These are phyloP conservation scores for Nitzschia sp. DNA, from an alignment of 108 stramenopile species.

Conservation along the genomic window DNA sequence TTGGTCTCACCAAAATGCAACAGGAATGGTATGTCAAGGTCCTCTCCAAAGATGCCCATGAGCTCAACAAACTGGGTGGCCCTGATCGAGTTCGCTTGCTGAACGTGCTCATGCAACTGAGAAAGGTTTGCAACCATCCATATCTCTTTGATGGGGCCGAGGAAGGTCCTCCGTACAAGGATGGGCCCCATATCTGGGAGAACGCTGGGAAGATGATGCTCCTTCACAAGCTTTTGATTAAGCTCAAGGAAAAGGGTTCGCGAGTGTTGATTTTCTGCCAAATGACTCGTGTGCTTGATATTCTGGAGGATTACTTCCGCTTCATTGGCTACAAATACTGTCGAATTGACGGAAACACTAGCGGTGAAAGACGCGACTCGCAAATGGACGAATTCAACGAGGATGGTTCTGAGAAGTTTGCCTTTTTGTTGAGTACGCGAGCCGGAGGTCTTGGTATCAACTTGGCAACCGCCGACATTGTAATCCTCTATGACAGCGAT, in stretches of 20 bases:
- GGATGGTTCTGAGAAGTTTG: constrained; percentile 89
- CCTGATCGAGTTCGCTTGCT: constrained; percentile 90
- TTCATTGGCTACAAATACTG: constrained; percentile 86
- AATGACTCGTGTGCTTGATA: constrained; percentile 96
- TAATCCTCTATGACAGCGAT: constrained; percentile 92
- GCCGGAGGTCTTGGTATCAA: constrained; percentile 99
- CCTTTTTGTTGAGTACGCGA: constrained; percentile 96
- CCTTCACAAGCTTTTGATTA: constrained; percentile 91
- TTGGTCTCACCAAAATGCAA: constrained; percentile 96
- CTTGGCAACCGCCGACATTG: constrained; percentile 97
- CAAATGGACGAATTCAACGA: constrained; percentile 97
- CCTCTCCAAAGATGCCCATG: constrained; percentile 89
- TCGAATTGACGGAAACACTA: constrained; percentile 97
- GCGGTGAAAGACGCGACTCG: constrained; percentile 90
- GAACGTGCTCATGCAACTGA: constrained; percentile 97
- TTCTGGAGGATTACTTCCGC: constrained; percentile 95
- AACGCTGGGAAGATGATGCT: constrained; percentile 94
- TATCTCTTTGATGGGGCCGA: constrained; percentile 99
- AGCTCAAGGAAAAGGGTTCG: constrained; percentile 87
- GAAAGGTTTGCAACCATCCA: constrained; percentile 99
- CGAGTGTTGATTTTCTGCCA: constrained; percentile 98
- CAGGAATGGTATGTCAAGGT: constrained; percentile 93
- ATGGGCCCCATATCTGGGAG: constrained; percentile 99
- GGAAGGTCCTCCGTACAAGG: constrained; percentile 92
- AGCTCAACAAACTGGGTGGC: constrained; percentile 91